A percentile compares a stretch with the other conserved stretches of the same genome.
Conservation (phyloP, 306 rosid genomes). For the Mimosa bimucronata region DNA sequence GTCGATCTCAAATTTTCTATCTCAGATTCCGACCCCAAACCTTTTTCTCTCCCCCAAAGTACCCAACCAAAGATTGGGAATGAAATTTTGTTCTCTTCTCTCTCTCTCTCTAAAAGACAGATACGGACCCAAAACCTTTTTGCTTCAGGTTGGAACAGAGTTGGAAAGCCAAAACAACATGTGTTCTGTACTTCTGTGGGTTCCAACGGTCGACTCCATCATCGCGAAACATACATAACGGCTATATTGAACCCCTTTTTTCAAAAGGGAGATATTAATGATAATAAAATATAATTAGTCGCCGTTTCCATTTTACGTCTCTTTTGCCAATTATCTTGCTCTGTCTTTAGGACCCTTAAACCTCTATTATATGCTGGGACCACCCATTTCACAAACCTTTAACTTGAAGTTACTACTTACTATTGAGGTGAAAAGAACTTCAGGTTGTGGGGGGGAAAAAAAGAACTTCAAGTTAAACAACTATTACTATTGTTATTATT, state of each 20-base stretch:
- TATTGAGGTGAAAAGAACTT: no score
- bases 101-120: conserved; percentile 11
- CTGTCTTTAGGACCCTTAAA: background rate
- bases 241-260: conserved; percentile 51
- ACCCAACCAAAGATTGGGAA: conserved; percentile 47
- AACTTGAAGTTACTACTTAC: background rate
- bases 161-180: conserved; percentile 50
- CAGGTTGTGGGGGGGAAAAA: no score
- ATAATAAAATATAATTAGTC: background rate
- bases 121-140: conserved; percentile 38
- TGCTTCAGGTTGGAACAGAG: conserved; percentile 47
- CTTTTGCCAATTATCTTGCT: background rate
- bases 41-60: conserved; percentile 41
- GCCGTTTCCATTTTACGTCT: background rate
- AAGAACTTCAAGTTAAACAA: background rate
- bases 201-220: conserved; percentile 86
- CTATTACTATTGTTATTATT: no score
- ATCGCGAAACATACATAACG: conserved; percentile 53
- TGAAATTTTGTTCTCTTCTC: conserved; percentile 35
- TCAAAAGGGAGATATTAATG: conserved; percentile 1
- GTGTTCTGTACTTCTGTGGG: conserved; percentile 36
- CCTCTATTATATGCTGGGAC: background rate
- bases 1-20: conserved; percentile 46
- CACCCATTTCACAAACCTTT: background rate
- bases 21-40: conserved; percentile 6